Evolutionary conservation across 2,329 filamentous ascomycete genomes (phyloP).

Genomic region (Drechslerella dactyloides): DNA sequence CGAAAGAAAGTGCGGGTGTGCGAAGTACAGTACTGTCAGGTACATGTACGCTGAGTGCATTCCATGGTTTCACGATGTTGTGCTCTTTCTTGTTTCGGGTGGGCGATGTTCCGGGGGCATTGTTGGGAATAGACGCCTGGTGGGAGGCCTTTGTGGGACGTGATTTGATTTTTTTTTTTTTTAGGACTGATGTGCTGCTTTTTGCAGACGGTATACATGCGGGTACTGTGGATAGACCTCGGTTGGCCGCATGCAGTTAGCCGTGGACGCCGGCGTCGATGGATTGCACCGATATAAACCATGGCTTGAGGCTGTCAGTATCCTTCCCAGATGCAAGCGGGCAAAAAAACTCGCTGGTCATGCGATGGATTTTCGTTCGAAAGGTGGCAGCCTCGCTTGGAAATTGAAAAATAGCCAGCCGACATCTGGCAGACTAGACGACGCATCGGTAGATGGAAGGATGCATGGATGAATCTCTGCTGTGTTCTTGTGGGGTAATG

Average conservation of each 20-base stretch:
- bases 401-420: background rate
- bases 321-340: background rate
- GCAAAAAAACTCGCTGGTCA: background rate
- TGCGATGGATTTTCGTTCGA: background rate
- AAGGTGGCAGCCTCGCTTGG: background rate
- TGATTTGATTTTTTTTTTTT: background rate
- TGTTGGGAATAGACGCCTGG: constrained; percentile 5
- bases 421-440: background rate
- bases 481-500: background rate
- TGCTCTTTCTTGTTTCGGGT: background rate
- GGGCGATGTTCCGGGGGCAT: background rate
- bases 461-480: background rate
- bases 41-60: too few relatives aligned
- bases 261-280: too few relatives aligned
- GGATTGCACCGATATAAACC: too few relatives aligned
- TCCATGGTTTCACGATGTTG: constrained; percentile 4
- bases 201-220: constrained; percentile 1
- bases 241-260: too few relatives aligned
- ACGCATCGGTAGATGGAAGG: background rate
- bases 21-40: too few relatives aligned
- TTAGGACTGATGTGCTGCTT: background rate
- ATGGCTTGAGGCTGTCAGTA: too few relatives aligned
- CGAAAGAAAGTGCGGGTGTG: too few relatives aligned
- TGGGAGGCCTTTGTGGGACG: background rate
- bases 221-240: too few relatives aligned